phyloP scores from a whole-genome alignment of 805 yeast genomes.

The Pichia rugopelliculosa region DNA sequence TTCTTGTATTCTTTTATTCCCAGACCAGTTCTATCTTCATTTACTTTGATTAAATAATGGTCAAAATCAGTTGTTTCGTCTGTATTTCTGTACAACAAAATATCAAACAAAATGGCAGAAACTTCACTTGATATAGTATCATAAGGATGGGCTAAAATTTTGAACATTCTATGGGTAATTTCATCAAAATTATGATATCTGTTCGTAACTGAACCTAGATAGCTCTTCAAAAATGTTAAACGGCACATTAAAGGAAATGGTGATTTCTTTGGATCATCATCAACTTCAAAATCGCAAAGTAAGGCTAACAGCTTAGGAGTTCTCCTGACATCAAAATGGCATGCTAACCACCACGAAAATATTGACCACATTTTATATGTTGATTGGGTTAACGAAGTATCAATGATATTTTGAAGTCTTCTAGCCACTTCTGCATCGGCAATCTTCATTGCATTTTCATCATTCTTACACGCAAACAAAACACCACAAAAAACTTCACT shows the following conservation, averaged over 20 bases:
- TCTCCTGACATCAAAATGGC: slow-evolving; percentile 61
- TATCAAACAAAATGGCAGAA: slow-evolving; percentile 49
- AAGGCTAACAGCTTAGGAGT: slow-evolving; percentile 42
- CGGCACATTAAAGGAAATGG: slow-evolving; percentile 61
- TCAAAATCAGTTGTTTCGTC: slow-evolving; percentile 23
- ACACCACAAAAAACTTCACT: slow-evolving; percentile 68
- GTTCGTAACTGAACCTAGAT: slow-evolving; percentile 21
- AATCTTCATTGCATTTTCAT: slow-evolving; percentile 22
- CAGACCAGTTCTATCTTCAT: slow-evolving; percentile 30
- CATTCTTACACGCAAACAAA: slow-evolving; percentile 40
- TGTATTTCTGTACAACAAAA: slow-evolving; percentile 16
- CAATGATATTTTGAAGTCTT: slow-evolving; percentile 41
- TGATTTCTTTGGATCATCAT: slow-evolving; percentile 41
- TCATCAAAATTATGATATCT: slow-evolving; percentile 44
- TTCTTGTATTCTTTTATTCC: slow-evolving; percentile 15
- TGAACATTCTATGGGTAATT: slow-evolving; percentile 37
- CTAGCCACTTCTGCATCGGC: slow-evolving; percentile 41
- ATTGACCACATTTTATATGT: slow-evolving; percentile 68
- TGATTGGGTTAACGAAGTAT: slow-evolving; percentile 64
- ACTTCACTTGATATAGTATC: slow-evolving; percentile 63
- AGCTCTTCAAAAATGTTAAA: slow-evolving; percentile 45
- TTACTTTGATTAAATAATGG: slow-evolving; percentile 29
- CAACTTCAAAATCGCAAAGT: slow-evolving; percentile 41
- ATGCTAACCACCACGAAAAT: slow-evolving; percentile 66
- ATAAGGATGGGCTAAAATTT: slow-evolving; percentile 56